Conservation (phyloP, 2,329 filamentous ascomycete species). For the Delphinella strobiligena region DNA sequence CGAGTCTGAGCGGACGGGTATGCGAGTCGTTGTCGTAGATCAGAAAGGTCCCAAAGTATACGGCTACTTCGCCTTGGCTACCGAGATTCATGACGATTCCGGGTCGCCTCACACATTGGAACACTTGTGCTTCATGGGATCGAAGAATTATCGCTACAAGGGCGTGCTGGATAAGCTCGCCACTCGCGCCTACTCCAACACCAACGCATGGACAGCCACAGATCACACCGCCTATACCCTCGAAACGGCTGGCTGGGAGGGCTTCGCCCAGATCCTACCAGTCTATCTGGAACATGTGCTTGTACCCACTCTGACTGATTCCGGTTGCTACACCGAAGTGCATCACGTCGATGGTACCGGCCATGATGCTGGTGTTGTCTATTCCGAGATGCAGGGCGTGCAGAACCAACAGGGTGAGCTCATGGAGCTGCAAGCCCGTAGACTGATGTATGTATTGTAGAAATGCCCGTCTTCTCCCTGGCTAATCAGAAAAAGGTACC, state of each 20-base stretch:
- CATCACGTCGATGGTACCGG: slow-evolving; percentile 90
- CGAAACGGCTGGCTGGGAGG: slow-evolving; percentile 92
- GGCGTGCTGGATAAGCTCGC: slow-evolving; percentile 90
- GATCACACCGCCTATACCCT: slow-evolving; percentile 95
- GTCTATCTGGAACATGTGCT: slow-evolving; percentile 93
- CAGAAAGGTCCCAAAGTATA: slow-evolving; percentile 89
- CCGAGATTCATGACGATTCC: slow-evolving; percentile 95
- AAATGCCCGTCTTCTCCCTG: fast-evolving
- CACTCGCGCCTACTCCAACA: slow-evolving; percentile 81
- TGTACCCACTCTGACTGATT: slow-evolving; percentile 81
- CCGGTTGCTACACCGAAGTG: slow-evolving; percentile 88
- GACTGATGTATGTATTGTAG: slow-evolving; percentile 40
- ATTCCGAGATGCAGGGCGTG: slow-evolving; percentile 96
- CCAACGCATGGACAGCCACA: slow-evolving; percentile 94
- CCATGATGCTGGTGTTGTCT: slow-evolving; percentile 78
- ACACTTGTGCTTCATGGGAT: slow-evolving; percentile 53
- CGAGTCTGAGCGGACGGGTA: slow-evolving; percentile 86
- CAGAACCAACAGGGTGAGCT: slow-evolving; percentile 76
- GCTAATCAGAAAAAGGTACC: slow-evolving; percentile 41
- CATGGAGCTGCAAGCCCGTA: slow-evolving; percentile 72
- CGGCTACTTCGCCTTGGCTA: slow-evolving; percentile 90
- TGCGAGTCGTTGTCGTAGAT: slow-evolving; percentile 87
- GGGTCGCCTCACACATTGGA: slow-evolving; percentile 57
- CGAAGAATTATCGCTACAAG: slow-evolving; percentile 87
- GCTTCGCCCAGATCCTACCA: slow-evolving; percentile 86